Evolutionary conservation across 257 asterid species (phyloP).

Genomic region (Jacaranda mimosifolia): DNA sequence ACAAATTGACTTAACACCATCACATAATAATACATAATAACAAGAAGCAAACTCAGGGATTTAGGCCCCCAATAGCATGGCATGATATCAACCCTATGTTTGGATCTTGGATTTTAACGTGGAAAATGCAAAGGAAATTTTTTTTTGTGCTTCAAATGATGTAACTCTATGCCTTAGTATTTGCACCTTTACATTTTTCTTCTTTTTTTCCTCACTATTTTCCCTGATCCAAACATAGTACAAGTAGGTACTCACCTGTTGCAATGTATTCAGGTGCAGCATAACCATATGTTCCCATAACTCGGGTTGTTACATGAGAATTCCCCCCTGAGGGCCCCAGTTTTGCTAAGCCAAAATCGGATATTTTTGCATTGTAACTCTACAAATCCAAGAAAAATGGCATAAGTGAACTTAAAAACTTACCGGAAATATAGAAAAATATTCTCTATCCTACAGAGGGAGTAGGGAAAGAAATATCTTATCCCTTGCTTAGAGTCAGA

Average conservation of each 20-base stretch:
- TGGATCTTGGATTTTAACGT: no score
- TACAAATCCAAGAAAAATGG: conserved; percentile 38
- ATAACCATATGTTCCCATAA: conserved; percentile 66
- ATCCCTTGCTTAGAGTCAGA: neutral
- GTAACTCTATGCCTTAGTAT: no score
- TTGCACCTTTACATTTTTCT: no score
- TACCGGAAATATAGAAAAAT: neutral
- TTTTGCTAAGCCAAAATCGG: conserved; percentile 68
- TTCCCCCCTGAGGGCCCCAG: conserved; percentile 62
- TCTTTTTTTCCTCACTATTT: no score
- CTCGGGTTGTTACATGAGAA: conserved; percentile 67
- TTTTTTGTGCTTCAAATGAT: no score
- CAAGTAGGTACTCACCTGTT: conserved; percentile 49
- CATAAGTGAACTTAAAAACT: conserved; percentile 9
- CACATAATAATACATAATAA: neutral
- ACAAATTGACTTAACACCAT: neutral
- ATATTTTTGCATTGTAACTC: conserved; percentile 62
- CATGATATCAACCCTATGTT: no score
- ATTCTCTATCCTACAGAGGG: neutral
- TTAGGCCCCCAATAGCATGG: neutral
- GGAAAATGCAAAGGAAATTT: no score
- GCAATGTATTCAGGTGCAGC: conserved; percentile 70
- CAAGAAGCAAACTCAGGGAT: neutral
- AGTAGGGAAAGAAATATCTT: neutral
- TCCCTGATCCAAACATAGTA: no score